A percentile compares a stretch with the other conserved stretches of the same genome.
These are phyloP conservation scores for Schizonepeta tenuifolia DNA, from an alignment of 257 asterid genomes.

Conservation along the genomic window DNA sequence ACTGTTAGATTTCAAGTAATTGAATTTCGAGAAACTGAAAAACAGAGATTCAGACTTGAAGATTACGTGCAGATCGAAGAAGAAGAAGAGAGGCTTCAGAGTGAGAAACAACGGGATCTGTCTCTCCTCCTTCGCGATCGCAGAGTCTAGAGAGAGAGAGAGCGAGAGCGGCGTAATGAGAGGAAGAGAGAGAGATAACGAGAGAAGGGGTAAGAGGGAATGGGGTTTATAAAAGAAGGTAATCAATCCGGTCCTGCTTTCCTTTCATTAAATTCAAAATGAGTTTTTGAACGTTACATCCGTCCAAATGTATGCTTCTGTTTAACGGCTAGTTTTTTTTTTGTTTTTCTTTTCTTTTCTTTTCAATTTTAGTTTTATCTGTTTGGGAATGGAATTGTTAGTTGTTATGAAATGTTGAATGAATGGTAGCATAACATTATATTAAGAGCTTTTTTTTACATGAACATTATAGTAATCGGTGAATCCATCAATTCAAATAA, in stretches of 20 bases:
- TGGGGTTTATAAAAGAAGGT: constrained; percentile 18
- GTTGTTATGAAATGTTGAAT: too few species aligned
- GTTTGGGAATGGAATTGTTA: too few species aligned
- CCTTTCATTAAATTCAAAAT: constrained; percentile 25
- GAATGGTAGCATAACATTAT: too few species aligned
- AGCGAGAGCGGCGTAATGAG: neutral
- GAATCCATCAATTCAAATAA: too few species aligned
- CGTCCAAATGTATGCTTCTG: constrained; percentile 5
- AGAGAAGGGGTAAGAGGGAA: neutral
- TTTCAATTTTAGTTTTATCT: too few species aligned
- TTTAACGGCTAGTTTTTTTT: constrained; percentile 45
- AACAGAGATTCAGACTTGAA: constrained; percentile 17
- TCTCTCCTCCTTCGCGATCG: constrained; percentile 30
- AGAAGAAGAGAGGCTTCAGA: constrained; percentile 30
- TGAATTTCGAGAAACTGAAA: neutral
- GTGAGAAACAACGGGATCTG: neutral
- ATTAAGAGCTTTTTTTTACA: too few species aligned
- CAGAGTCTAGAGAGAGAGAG: constrained; percentile 23
- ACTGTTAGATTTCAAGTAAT: neutral
- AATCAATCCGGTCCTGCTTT: too few species aligned
- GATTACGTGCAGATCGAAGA: constrained; percentile 32
- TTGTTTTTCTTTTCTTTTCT: neutral
- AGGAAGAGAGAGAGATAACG: neutral
- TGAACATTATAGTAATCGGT: too few species aligned
- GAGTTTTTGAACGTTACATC: constrained; percentile 38